A percentile compares a stretch with the other conserved stretches of the same genome.
Evolutionary conservation across 768 basidiomycete genomes (phyloP).

Genomic region (Favolaschia claudopus): DNA sequence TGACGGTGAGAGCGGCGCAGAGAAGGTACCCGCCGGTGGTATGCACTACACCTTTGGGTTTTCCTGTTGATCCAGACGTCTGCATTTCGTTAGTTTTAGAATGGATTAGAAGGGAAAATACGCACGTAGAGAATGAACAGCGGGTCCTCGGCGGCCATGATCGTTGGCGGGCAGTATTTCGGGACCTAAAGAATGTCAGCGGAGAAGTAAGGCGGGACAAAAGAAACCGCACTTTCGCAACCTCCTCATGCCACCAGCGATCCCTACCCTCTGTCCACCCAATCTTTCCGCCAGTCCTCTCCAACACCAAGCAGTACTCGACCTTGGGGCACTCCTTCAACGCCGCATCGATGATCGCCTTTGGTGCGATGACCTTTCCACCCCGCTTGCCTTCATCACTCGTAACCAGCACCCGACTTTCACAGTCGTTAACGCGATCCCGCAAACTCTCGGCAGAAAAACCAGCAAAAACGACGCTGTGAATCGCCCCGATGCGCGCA

Average conservation of each 20-base stretch:
- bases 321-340: slow-evolving; percentile 85
- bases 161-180: slow-evolving; percentile 85
- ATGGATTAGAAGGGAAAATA: slow-evolving; percentile 29
- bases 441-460: slow-evolving; percentile 95
- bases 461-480: slow-evolving; percentile 97
- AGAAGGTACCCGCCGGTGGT: slow-evolving; percentile 91
- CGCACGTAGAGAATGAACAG: slow-evolving; percentile 98
- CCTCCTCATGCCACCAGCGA: slow-evolving; percentile 97
- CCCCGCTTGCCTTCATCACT: slow-evolving; percentile 94
- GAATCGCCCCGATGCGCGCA: slow-evolving; percentile 94
- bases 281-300: slow-evolving; percentile 85
- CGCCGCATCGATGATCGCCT: slow-evolving; percentile 92
- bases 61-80: slow-evolving; percentile 95
- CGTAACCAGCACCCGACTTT: slow-evolving; percentile 90
- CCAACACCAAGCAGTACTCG: slow-evolving; percentile 90
- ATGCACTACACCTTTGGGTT: slow-evolving; percentile 97
- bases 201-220: neutral
- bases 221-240: slow-evolving; percentile 63
- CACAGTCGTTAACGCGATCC: slow-evolving; percentile 91
- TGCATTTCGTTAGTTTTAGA: too few relatives aligned
- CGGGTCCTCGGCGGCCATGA: slow-evolving; percentile 94
- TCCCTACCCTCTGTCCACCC: slow-evolving; percentile 87
- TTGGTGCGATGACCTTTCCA: slow-evolving; percentile 94
- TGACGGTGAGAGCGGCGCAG: slow-evolving; percentile 89
- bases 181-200: slow-evolving; percentile 58